phyloP scores from a whole-genome alignment of 2,329 filamentous ascomycete genomes.

The Pezicula carpinea region DNA sequence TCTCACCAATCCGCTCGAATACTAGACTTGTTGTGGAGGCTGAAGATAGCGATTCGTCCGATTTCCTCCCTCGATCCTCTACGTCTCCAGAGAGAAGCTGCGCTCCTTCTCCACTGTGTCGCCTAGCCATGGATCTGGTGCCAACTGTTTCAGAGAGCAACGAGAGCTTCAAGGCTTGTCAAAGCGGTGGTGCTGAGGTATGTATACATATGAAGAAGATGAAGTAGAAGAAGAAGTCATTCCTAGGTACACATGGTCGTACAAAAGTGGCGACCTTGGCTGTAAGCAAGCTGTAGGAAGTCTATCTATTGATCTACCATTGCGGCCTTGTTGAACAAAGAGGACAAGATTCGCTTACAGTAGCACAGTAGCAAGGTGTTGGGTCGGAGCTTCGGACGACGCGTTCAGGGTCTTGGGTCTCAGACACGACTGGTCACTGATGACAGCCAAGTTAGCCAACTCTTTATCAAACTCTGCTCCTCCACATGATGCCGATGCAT shows the following conservation, averaged over 20 bases:
- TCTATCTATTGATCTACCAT: background rate
- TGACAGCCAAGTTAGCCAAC: too few species aligned
- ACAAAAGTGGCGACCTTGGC: background rate
- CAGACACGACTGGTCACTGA: too few species aligned
- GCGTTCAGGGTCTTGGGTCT: too few species aligned
- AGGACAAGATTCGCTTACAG: background rate
- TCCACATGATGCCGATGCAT: too few species aligned
- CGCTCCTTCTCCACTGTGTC: constrained; percentile 22
- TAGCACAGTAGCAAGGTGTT: background rate
- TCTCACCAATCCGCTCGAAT: constrained; percentile 69
- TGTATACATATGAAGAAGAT: too few species aligned
- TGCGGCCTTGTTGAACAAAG: background rate
- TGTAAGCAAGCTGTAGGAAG: background rate
- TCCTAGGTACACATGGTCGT: background rate
- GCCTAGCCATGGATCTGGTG: constrained; percentile 21
- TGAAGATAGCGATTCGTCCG: constrained; percentile 56
- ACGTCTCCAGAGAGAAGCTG: constrained; percentile 20
- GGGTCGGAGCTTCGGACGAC: too few species aligned
- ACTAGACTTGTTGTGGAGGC: constrained; percentile 81
- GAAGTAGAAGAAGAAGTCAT: background rate
- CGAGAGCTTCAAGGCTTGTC: background rate
- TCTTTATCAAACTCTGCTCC: too few species aligned
- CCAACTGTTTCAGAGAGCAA: constrained; percentile 1
- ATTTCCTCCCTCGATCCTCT: constrained; percentile 15
- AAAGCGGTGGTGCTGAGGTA: background rate